Conservation (phyloP, 2,329 filamentous ascomycete genomes). For the Cercospora brassicicola region DNA sequence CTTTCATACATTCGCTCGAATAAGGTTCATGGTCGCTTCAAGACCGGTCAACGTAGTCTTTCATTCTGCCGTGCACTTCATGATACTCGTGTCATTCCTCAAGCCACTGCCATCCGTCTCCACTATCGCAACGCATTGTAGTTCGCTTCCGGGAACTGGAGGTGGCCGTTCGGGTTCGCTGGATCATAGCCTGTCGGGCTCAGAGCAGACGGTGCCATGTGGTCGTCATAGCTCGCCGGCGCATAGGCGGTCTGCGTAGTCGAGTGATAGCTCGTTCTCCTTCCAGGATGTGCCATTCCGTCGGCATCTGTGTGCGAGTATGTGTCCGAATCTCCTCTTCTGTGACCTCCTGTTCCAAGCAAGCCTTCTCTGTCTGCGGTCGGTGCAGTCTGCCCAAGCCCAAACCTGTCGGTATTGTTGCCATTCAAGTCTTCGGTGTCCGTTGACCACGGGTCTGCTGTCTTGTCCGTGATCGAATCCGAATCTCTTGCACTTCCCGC, state of each 20-base stretch:
- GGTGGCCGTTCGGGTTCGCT: slow-evolving; percentile 20
- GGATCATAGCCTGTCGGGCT: slow-evolving; percentile 21
- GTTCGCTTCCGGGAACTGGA: slow-evolving; percentile 30
- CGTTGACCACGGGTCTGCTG: slow-evolving; percentile 48
- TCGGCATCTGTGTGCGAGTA: slow-evolving; percentile 15
- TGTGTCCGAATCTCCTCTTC: slow-evolving; percentile 14
- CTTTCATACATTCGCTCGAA: background rate
- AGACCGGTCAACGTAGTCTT: background rate
- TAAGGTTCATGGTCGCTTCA: background rate
- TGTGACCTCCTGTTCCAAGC: slow-evolving; percentile 14
- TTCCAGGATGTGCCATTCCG: slow-evolving; percentile 24
- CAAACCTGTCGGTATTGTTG: slow-evolving; percentile 17
- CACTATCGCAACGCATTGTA: slow-evolving; percentile 24
- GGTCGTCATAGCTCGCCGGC: slow-evolving; percentile 19
- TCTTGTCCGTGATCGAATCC: slow-evolving; percentile 40
- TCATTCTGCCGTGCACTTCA: slow-evolving; percentile 3
- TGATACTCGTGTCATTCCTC: background rate
- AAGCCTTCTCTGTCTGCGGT: slow-evolving; percentile 21
- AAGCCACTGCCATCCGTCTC: background rate
- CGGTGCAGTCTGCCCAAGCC: slow-evolving; percentile 15
- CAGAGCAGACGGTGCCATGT: slow-evolving; percentile 26
- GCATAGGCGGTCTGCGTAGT: slow-evolving; percentile 15
- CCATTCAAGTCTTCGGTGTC: slow-evolving; percentile 42
- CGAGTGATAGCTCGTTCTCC: slow-evolving; percentile 22
- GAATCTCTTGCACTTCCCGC: slow-evolving; percentile 22